These are phyloP conservation scores for Apostasia shenzhenica DNA, from an alignment of 106 monocot genomes.

Conservation along the genomic window DNA sequence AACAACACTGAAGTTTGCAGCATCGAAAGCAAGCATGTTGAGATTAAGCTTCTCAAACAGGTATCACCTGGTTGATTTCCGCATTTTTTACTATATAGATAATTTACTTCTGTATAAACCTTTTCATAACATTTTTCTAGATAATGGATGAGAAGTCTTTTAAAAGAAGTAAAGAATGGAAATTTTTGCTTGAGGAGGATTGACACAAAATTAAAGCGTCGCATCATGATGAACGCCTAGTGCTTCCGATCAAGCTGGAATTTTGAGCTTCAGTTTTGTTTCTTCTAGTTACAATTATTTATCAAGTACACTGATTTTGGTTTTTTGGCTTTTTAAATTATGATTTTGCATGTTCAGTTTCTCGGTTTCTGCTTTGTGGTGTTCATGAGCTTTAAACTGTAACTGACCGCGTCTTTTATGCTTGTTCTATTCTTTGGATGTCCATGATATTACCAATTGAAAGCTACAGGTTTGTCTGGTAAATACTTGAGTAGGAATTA, in stretches of 20 bases:
- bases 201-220: conserved; percentile 74
- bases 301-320: too few species aligned
- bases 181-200: conserved; percentile 77
- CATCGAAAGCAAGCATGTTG: conserved; percentile 90
- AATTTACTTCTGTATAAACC: neutral
- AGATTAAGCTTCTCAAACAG: conserved; percentile 95
- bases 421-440: too few species aligned
- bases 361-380: too few species aligned
- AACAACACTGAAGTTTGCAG: conserved; percentile 96
- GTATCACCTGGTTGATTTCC: conserved; percentile 15
- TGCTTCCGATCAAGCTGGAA: conserved; percentile 59
- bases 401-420: too few species aligned
- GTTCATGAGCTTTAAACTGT: too few species aligned
- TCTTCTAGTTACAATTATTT: too few species aligned
- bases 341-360: neutral
- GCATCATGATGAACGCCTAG: conserved; percentile 69
- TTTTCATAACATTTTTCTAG: conserved; percentile 25
- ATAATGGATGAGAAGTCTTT: conserved; percentile 98
- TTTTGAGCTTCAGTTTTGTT: conserved; percentile 79
- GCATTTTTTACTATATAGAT: neutral
- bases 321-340: neutral
- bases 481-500: too few species aligned
- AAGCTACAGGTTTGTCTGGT: too few species aligned
- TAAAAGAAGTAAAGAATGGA: conserved; percentile 95
- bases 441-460: too few species aligned